Evolutionary conservation across 768 basidiomycete species (phyloP).

Genomic region (Phlebiopsis gigantea): DNA sequence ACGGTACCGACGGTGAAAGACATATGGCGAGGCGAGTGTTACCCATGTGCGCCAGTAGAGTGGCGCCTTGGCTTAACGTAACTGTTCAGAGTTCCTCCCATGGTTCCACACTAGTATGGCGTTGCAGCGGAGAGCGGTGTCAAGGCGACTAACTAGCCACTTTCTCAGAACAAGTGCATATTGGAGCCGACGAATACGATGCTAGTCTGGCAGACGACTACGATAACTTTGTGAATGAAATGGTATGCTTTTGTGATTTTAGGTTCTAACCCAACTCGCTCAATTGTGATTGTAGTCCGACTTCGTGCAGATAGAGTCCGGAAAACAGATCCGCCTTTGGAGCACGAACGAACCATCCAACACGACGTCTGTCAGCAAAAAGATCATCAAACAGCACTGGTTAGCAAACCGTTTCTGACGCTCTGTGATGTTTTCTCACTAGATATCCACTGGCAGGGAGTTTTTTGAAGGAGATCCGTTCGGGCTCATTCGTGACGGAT

Average conservation of each 20-base stretch:
- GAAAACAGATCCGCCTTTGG: conserved; percentile 39
- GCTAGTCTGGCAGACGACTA: conserved; percentile 35
- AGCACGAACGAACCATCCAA: conserved; percentile 36
- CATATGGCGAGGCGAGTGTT: conserved; percentile 36
- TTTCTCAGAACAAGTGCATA: conserved; percentile 33
- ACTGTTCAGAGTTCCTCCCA: conserved; percentile 20
- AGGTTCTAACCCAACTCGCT: background rate
- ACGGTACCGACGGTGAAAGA: conserved; percentile 37
- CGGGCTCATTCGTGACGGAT: conserved; percentile 19
- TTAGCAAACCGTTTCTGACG: background rate
- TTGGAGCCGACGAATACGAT: conserved; percentile 41
- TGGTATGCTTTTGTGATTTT: conserved; percentile 21
- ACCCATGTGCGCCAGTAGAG: conserved; percentile 11
- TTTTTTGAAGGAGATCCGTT: conserved; percentile 23
- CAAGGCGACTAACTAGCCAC: background rate
- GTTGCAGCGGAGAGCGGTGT: background rate
- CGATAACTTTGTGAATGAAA: conserved; percentile 37
- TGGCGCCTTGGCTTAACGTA: background rate
- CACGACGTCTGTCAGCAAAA: conserved; percentile 30
- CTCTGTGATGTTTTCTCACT: background rate
- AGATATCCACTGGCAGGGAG: conserved; percentile 14
- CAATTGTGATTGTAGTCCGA: conserved; percentile 13
- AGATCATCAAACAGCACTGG: conserved; percentile 43
- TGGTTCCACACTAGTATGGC: conserved; percentile 21
- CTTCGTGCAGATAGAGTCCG: conserved; percentile 27